Evolutionary conservation across 1,139 yeast genomes (phyloP), one percentile per base, ranked within the genome.

Genomic region (Hyphopichia buzzinii): DNA sequence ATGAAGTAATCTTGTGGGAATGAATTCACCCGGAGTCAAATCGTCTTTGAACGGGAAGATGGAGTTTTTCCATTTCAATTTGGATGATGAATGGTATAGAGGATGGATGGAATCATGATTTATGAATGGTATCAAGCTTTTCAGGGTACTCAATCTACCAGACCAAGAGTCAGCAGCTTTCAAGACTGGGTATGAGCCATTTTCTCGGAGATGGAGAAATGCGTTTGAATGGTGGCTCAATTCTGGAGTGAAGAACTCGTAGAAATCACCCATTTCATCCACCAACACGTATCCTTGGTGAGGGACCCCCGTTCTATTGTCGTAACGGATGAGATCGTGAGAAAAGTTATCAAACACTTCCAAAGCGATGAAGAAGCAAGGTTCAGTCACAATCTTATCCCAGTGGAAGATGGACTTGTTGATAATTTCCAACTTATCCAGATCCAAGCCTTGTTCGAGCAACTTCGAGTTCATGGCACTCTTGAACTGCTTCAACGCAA

Each of bases 301-400:
- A 0, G 95, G 94, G 41, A 72, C 69, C 5, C 84, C 78, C 0
- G 89, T 78, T 8, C 62, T 51, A 42, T 80, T 77, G 49, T 88
- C 95, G 52, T 85, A 87, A 29, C 94, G 71, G 7, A 87, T 74
- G 25, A 84, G 77, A 54, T 87, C 96, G 57, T 87, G 96, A 3
- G 95, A 75, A 48, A 88, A 79, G 50, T 86, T 88, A 57, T 87
- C 95, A 57, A 88, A 80, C 22, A 88, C 95, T 54, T 88, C 96
- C 41, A 86, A 62, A 0, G 94, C 95, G 37, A 87, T 70, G 47
- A 87, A 82, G 53, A 80, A 87, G 47, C 95, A 84, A 0, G 90
- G 90, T 30, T 84, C 84, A 2, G 69, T 64, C 2, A 84, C 84
- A 2, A 62, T 57, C 19, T 69, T 64, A 38, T 77, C 69, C 95